phyloP scores from a whole-genome alignment of 2,329 filamentous ascomycete genomes.

The Colletotrichum karsti region DNA sequence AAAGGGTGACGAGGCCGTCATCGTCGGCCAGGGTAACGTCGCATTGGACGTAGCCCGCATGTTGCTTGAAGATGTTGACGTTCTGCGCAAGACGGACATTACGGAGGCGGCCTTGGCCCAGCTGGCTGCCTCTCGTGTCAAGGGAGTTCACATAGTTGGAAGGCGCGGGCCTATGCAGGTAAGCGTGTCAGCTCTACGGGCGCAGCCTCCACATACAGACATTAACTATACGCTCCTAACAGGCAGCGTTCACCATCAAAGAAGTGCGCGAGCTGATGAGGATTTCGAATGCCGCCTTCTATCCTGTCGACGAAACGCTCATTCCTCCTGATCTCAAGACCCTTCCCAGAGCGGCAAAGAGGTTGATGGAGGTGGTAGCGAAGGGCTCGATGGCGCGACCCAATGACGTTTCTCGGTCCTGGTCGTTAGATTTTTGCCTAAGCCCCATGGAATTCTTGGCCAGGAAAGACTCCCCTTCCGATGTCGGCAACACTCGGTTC shows the following conservation, averaged over 20 bases:
- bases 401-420: conserved; percentile 67
- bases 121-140: conserved; percentile 77
- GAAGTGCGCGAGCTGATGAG: conserved; percentile 90
- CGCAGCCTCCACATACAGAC: neutral
- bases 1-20: conserved; percentile 80
- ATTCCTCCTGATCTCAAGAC: conserved; percentile 73
- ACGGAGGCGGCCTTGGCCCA: conserved; percentile 82
- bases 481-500: conserved; percentile 74
- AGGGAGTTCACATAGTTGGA: conserved; percentile 86
- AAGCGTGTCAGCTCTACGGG: conserved; percentile 39
- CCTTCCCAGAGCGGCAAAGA: conserved; percentile 78
- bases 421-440: conserved; percentile 88
- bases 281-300: conserved; percentile 76
- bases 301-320: conserved; percentile 71
- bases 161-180: conserved; percentile 89
- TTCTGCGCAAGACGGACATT: conserved; percentile 85
- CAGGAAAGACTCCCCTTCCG: conserved; percentile 49
- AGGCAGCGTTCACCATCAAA: conserved; percentile 96
- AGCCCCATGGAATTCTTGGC: conserved; percentile 76
- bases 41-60: conserved; percentile 93
- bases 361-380: conserved; percentile 81
- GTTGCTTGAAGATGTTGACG: conserved; percentile 78
- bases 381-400: conserved; percentile 72
- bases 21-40: conserved; percentile 96
- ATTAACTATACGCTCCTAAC: neutral